Conservation (phyloP, 2,329 filamentous ascomycete genomes). For the Metarhizium humberi region DNA sequence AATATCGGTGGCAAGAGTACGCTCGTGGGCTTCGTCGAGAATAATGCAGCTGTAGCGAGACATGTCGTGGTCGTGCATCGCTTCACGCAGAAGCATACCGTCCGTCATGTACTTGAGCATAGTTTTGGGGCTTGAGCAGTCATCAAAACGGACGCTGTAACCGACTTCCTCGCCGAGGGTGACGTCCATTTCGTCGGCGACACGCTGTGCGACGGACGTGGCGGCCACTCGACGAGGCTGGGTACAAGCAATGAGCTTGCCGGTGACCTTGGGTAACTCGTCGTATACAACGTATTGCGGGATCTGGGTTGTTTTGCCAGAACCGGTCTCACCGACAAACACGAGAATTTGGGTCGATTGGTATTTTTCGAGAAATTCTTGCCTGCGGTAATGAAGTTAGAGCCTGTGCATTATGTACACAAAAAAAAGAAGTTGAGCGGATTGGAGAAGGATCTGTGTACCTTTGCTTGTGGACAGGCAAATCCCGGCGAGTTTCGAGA, state of each 20-base stretch:
- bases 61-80: constrained; percentile 91
- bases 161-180: constrained; percentile 88
- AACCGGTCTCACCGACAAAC: constrained; percentile 98
- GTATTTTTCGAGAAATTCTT: constrained; percentile 90
- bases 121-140: constrained; percentile 80
- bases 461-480: constrained; percentile 89
- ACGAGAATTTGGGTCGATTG: constrained; percentile 93
- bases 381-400: constrained; percentile 33
- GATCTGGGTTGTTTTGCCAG: constrained; percentile 98
- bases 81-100: constrained; percentile 93
- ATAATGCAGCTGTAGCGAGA: constrained; percentile 95
- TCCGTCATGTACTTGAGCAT: constrained; percentile 99
- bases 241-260: constrained; percentile 92
- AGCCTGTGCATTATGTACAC: background rate
- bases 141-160: constrained; percentile 98
- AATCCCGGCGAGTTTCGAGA: constrained; percentile 68
- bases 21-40: constrained; percentile 95
- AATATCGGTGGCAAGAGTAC: constrained; percentile 94
- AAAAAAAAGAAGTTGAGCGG: background rate
- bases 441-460: constrained; percentile 27
- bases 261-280: constrained; percentile 76
- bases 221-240: constrained; percentile 96
- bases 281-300: constrained; percentile 97
- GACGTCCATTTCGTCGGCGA: constrained; percentile 94
- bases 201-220: constrained; percentile 97